These are phyloP conservation scores for Prunus salicina DNA, from an alignment of 306 rosid species.

Conservation along the genomic window DNA sequence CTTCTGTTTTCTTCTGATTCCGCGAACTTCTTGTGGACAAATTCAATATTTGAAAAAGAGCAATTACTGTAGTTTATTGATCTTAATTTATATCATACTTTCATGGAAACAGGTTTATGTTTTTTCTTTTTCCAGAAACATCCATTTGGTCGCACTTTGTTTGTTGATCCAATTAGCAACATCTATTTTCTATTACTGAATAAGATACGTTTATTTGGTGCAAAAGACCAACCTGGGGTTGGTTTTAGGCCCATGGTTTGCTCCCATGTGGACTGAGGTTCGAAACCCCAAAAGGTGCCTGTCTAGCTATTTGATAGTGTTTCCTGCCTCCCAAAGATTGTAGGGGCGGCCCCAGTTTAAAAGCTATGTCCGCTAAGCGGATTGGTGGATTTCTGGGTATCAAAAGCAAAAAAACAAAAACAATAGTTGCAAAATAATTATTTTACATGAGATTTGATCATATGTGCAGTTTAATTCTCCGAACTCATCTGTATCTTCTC, in stretches of 20 bases:
- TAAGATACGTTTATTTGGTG: neutral
- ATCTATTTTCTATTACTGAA: neutral
- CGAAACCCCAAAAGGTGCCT: too few relatives aligned
- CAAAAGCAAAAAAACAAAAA: too few relatives aligned
- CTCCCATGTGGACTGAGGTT: too few relatives aligned
- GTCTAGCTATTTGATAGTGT: too few relatives aligned
- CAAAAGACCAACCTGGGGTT: neutral
- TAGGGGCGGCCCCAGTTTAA: too few relatives aligned
- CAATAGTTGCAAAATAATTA: neutral
- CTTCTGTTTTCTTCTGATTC: neutral
- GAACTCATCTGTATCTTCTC: conserved; percentile 65
- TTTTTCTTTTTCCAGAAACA: neutral
- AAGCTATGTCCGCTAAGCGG: too few relatives aligned
- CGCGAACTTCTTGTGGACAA: neutral
- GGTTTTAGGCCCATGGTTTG: too few relatives aligned
- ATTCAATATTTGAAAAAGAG: neutral
- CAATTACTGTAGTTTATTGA: neutral
- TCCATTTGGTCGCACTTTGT: neutral
- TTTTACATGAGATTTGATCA: neutral
- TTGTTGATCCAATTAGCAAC: conserved; percentile 4
- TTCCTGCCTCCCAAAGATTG: too few relatives aligned
- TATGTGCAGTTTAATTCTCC: conserved; percentile 79
- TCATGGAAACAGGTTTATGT: neutral
- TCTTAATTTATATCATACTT: neutral
- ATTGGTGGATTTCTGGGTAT: too few relatives aligned